Evolutionary conservation across 2,329 filamentous ascomycete genomes (phyloP), one percentile per base, ranked within the genome.

Genomic region (Balansia obtecta): DNA sequence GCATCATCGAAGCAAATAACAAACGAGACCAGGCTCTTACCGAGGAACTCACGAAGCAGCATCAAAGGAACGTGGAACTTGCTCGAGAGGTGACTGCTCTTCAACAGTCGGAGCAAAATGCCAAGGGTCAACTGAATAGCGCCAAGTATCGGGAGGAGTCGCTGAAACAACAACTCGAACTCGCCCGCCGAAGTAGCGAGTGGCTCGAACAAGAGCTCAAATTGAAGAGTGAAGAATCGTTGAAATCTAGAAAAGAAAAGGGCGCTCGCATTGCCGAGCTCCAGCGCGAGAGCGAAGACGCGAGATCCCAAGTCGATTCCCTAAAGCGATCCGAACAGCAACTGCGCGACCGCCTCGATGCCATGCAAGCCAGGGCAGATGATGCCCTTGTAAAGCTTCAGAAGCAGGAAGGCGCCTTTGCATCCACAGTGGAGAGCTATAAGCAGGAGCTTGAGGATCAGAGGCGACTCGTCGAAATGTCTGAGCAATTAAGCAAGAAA

Each of bases 221-320:
- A 71, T 90, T 87, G 0, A 95, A 95, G 70, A 84, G 80, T 54
- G 80, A 83, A 9, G 93, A 98, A 63, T 82, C 88, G 45, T 79
- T 91, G 57, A 95, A 90, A 62, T 91, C 86, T 67, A 82, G 93
- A 55, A 97, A 95, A 63, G 93, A 98, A 64, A 97, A 96, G 74
- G 87, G 87, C 55, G 84, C 88, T 1, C 85, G 87, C 39, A 88
- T 97, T 58, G 80, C 89, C 9, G 87, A 94, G 60, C 79, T 98
- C 30, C 87, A 96, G 66, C 86, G 89, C 49, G 80, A 86, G 53
- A 86, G 91, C 57, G 91, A 97, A 58, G 93, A 98, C 57, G 81
- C 85, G 43, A 83, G 78, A 55, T 83, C 86, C 18, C 84, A 79
- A 33, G 77, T 89, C 48, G 88, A 95, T 50, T 78, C 85, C 10